Base-by-base conservation (phyloP, 2,329 filamentous ascomycete genomes). In the Pseudogymnoascus sp. region DNA sequence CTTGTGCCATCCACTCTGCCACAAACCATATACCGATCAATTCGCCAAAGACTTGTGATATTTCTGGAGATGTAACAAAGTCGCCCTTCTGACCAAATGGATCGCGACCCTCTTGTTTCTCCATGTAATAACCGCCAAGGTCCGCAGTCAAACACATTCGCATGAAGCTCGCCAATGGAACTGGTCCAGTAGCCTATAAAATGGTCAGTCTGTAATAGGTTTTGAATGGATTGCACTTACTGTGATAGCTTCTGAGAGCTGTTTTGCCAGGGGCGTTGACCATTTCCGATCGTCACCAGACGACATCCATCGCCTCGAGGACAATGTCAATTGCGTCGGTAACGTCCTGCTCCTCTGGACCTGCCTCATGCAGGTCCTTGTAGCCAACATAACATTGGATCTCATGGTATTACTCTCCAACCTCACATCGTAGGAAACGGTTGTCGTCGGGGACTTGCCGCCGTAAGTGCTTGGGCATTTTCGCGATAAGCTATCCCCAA, bases 11-110 rank as follows among this genome's bases (percentile, higher is more conserved):
- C 93, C 95, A 99, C 80, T 99, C 95, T 44, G 93, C 88, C 61
- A 97, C 88, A 66, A 96, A 88, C 95, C 95, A 99, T 69, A 99
- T 85, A 4, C 91, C 95, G 63, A 97, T 81, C 28, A 99, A 82
- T 77, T 99, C 95, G 23, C 95, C 95, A 77, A 99, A 99, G 11
- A 97, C 84, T 74, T 97, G 95, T 0, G 93, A 97, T 70, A 99
- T 97, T 76, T 99, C 95, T 0, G 95, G 95, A 0, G 93, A 97
- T 0, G 95, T 99, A 61, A 97, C 89, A 73, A 99, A 99, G 76
- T 99, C 95, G 25, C 95, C 95, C 72, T 91, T 90, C 63, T 84
- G 80, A n/a, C 95, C 95, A 70, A 99, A 99, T 67, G 93, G 93
- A 72, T 97, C 93, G 56, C 87, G 84, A 18, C 83, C 87, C 65